Conservation (phyloP, 2,329 filamentous ascomycete genomes). For the Chalara sp. region DNA sequence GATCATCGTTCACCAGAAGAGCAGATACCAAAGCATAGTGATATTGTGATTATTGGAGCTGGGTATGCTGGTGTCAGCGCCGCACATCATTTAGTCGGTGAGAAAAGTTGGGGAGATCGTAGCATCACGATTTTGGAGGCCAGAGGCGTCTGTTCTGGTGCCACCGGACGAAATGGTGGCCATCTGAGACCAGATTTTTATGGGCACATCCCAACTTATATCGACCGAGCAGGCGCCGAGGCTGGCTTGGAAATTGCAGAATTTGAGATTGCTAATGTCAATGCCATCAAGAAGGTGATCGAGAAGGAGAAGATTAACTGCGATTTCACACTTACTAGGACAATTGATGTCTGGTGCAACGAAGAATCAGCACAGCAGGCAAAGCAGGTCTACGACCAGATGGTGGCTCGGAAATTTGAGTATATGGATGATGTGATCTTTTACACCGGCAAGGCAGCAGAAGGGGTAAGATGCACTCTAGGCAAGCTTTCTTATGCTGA, state of each 20-base stretch:
- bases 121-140: conserved; percentile 34
- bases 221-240: conserved; percentile 24
- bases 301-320: conserved; percentile 33
- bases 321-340: conserved; percentile 32
- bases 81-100: conserved; percentile 24
- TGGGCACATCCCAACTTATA: conserved; percentile 22
- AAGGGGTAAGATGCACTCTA: conserved; percentile 1
- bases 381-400: conserved; percentile 6
- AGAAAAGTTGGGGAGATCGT: conserved; percentile 13
- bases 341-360: conserved; percentile 30
- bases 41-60: conserved; percentile 18
- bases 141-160: conserved; percentile 34
- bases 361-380: conserved; percentile 20
- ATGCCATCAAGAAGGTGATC: conserved; percentile 29
- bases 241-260: conserved; percentile 29
- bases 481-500: not conserved
- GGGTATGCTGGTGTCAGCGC: conserved; percentile 15
- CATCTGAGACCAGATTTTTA: conserved; percentile 24
- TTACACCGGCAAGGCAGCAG: conserved; percentile 4
- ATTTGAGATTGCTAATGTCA: conserved; percentile 33
- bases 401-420: conserved; percentile 11
- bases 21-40: not conserved
- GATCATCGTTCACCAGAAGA: not conserved
- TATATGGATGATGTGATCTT: conserved; percentile 12
- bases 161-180: conserved; percentile 33